Base-by-base conservation (phyloP, 495 filamentous ascomycete genomes). In the Astrocystis sublimbata region DNA sequence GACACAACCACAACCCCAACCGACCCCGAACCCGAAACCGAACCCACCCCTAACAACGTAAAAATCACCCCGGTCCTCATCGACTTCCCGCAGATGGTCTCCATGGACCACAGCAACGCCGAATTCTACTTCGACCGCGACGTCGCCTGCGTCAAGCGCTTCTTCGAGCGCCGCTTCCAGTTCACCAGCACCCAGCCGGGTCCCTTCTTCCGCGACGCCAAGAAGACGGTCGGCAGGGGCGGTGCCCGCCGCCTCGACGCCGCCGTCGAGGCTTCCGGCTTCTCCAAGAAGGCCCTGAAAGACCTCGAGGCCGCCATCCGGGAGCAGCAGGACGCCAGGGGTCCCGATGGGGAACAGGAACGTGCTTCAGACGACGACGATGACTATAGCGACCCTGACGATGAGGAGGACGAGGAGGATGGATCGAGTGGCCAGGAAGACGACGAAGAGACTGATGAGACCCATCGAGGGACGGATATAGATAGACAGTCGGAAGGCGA, bases 31-130 rank as follows among this genome's bases (percentile, higher is more conserved):
- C 52, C 62, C 6, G 38, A 47, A 1, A 55, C 57, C 5, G 19
- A 41, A 23, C n/a, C n/a, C n/a, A n/a, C n/a, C n/a, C n/a, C n/a
- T n/a, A 68, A 70, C 54, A 66, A 53, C 0, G 58, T 81, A 24
- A 79, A 63, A 6, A 73, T 88, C 1, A 81, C 73, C 15, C 93
- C 94, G 5, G 83, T 96, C 52, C 74, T 98, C 28, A 99, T 99
- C 66, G 96, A 99, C 76, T 99, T 99, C 73, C 94, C 94, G 1
- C 94, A 99, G 76, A 96, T 96, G 89, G 84, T 98, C 2, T 96
- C 92, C n/a, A 89, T 97, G 66, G 91, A 96, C 67, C 96, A 99
- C 70, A 75, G 75, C 12, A 96, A 99, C 71, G 96, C 94, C 55
- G 86, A 92, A 65, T 93, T 91, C 82, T 96, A 97, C 74, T 98